Conservation (phyloP, 2,329 filamentous ascomycete genomes). For the Boeremia lycopersici region DNA sequence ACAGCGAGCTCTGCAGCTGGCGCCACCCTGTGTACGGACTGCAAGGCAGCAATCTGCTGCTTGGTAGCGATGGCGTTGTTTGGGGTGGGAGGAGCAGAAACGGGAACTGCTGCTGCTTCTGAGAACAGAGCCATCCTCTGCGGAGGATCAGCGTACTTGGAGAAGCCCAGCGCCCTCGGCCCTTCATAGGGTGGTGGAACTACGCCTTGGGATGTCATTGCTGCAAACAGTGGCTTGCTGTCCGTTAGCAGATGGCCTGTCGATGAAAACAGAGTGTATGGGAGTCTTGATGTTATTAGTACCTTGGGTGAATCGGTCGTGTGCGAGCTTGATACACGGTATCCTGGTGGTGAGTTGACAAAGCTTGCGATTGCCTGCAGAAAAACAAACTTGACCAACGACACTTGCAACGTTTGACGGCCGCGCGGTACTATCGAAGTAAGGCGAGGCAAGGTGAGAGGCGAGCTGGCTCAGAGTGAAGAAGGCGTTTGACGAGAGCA, state of each 20-base stretch:
- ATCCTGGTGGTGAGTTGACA: no score
- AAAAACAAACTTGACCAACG: no score
- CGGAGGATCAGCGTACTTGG: constrained; percentile 27
- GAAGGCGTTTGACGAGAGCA: background rate
- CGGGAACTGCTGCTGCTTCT: constrained; percentile 11
- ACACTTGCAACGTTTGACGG: no score
- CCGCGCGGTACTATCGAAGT: no score
- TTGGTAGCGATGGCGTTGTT: constrained; percentile 30
- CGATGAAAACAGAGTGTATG: background rate
- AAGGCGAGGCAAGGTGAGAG: background rate
- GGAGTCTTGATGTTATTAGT: no score
- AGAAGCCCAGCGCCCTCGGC: constrained; percentile 20
- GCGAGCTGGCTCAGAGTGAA: background rate
- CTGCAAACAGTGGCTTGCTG: background rate
- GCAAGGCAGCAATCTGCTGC: constrained; percentile 31
- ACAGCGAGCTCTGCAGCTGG: constrained; percentile 31
- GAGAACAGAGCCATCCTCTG: constrained; percentile 11
- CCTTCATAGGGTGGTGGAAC: constrained; percentile 8
- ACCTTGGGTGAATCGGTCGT: background rate
- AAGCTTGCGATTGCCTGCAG: no score
- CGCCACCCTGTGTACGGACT: background rate
- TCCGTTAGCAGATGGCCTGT: background rate
- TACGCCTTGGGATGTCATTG: background rate
- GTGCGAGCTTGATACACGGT: background rate
- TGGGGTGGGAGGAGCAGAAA: background rate